A percentile compares a stretch with the other conserved stretches of the same genome.
These are phyloP conservation scores for Pleurotus tuber-regium DNA, from an alignment of 768 basidiomycete genomes.

Conservation along the genomic window DNA sequence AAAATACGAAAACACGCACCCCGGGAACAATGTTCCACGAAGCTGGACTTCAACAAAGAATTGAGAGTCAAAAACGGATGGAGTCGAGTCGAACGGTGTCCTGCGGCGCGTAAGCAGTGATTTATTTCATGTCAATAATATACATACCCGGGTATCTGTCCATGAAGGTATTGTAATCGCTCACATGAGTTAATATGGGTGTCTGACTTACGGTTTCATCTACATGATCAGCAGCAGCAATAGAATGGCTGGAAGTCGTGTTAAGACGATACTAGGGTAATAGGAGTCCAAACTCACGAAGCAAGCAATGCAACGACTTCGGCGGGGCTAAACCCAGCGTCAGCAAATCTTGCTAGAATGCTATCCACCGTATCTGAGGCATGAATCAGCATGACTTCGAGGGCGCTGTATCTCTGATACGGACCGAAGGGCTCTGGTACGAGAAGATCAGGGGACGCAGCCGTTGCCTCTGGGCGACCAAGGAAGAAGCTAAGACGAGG, in stretches of 20 bases:
- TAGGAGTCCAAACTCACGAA: background rate
- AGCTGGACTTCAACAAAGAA: constrained; percentile 31
- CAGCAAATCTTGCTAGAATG: constrained; percentile 17
- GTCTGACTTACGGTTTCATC: constrained; percentile 20
- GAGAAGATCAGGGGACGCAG: constrained; percentile 15
- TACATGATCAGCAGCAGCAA: constrained; percentile 32
- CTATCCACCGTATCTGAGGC: constrained; percentile 14
- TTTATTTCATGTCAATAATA: background rate
- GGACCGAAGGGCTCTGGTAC: constrained; percentile 22
- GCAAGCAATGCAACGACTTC: background rate
- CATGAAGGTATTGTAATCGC: background rate
- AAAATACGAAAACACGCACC: constrained; percentile 16
- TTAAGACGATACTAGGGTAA: background rate
- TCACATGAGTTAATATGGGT: constrained; percentile 4
- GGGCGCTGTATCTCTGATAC: background rate
- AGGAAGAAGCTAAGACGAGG: constrained; percentile 27
- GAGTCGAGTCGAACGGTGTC: constrained; percentile 33
- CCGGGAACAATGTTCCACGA: constrained; percentile 22
- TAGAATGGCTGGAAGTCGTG: constrained; percentile 15
- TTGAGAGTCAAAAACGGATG: constrained; percentile 28
- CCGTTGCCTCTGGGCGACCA: constrained; percentile 19
- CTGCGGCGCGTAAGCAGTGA: constrained; percentile 4
- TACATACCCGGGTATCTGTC: constrained; percentile 14
- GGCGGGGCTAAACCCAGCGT: constrained; percentile 12
- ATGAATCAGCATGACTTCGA: background rate